A percentile compares a stretch with the other conserved stretches of the same genome.
Conservation (phyloP, 352 stramenopile genomes). For the Globisporangium orthogonon region DNA sequence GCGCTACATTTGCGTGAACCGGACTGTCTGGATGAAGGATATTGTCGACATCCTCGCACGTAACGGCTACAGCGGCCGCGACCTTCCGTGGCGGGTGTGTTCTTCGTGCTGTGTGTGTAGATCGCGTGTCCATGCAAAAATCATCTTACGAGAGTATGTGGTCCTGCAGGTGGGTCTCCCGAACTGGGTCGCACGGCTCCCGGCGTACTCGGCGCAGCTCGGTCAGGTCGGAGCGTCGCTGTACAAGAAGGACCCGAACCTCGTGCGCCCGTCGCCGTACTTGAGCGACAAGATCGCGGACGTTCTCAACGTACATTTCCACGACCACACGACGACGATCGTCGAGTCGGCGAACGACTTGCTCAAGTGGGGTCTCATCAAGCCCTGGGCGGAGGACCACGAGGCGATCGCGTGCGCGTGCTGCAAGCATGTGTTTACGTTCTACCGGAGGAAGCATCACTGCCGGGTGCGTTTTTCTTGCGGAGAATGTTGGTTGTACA, state of each 20-base stretch:
- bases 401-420: slow-evolving; percentile 65
- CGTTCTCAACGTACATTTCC: slow-evolving; percentile 73
- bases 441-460: slow-evolving; percentile 79
- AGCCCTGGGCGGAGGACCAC: slow-evolving; percentile 86
- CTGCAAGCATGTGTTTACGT: slow-evolving; percentile 74
- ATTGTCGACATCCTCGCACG: slow-evolving; percentile 79
- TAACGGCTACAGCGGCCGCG: slow-evolving; percentile 81
- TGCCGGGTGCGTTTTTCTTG: slow-evolving; percentile 41
- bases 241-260: slow-evolving; percentile 55
- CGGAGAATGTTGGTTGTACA: neutral
- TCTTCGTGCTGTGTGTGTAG: neutral
- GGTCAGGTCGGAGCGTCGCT: slow-evolving; percentile 78
- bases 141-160: neutral
- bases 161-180: slow-evolving; percentile 50
- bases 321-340: slow-evolving; percentile 46
- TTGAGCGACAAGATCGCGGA: slow-evolving; percentile 78
- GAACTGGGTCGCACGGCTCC: slow-evolving; percentile 79
- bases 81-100: slow-evolving; percentile 72
- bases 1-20: slow-evolving; percentile 85
- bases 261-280: slow-evolving; percentile 59
- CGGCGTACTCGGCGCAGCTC: slow-evolving; percentile 79
- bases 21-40: slow-evolving; percentile 84
- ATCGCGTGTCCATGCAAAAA: too few relatives aligned
- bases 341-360: slow-evolving; percentile 82
- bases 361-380: slow-evolving; percentile 83